phyloP scores from a whole-genome alignment of 2,329 filamentous ascomycete genomes.

The Exophiala sp. region DNA sequence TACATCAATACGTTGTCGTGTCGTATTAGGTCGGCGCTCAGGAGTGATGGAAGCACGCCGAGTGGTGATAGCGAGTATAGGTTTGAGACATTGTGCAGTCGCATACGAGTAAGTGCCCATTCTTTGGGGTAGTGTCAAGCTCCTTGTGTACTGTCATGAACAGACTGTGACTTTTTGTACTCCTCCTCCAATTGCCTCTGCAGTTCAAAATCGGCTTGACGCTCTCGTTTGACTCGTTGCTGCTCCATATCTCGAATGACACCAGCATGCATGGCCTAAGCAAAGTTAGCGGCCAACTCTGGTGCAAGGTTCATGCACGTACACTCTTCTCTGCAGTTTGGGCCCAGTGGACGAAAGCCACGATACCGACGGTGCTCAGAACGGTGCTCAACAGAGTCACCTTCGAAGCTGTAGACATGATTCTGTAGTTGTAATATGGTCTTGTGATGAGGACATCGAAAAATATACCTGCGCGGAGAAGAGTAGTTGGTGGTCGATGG shows the following conservation, averaged over 20 bases:
- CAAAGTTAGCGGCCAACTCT: conserved; percentile 1
- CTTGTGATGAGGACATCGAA: neutral
- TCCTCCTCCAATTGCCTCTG: conserved; percentile 81
- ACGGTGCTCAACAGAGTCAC: conserved; percentile 76
- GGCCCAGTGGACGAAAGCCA: conserved; percentile 83
- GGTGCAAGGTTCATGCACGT: conserved; percentile 36
- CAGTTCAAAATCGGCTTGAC: conserved; percentile 91
- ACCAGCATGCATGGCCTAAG: conserved; percentile 84
- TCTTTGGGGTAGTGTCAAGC: conserved; percentile 3
- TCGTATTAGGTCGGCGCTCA: too few species aligned
- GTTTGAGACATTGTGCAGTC: too few species aligned
- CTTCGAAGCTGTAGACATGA: conserved; percentile 88
- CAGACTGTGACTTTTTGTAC: conserved; percentile 83
- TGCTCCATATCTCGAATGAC: conserved; percentile 94
- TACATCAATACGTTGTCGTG: too few species aligned
- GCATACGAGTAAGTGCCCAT: too few species aligned
- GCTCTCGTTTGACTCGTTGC: conserved; percentile 82
- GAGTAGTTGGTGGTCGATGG: neutral
- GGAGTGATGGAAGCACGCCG: too few species aligned
- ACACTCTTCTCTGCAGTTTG: conserved; percentile 82
- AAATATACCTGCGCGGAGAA: neutral
- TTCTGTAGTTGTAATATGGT: neutral
- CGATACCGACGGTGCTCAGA: conserved; percentile 69
- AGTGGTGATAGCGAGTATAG: too few species aligned
- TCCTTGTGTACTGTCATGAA: conserved; percentile 40